phyloP scores from a whole-genome alignment of 1,139 yeast genomes.

The Sporopachydermia cereana region DNA sequence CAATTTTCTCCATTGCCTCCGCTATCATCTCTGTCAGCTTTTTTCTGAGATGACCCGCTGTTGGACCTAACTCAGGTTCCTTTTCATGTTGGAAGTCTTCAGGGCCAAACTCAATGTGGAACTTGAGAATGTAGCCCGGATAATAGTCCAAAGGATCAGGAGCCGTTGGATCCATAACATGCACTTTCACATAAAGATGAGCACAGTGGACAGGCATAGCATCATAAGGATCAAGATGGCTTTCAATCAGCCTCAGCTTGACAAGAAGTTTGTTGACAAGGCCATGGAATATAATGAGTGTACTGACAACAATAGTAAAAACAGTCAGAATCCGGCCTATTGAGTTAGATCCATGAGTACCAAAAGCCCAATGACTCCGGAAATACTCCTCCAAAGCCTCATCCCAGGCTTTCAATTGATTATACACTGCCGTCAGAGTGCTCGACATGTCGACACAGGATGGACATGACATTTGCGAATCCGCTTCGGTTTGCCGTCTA shows the following conservation, averaged over 20 bases:
- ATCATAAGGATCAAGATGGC: conserved; percentile 38
- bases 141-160: conserved; percentile 4
- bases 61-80: conserved; percentile 61
- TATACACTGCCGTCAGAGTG: no score
- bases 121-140: conserved; percentile 26
- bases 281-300: not conserved
- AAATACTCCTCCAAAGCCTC: not conserved
- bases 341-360: not conserved
- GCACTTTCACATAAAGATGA: conserved; percentile 47
- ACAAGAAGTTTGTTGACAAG: not conserved
- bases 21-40: conserved; percentile 21
- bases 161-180: conserved; percentile 26
- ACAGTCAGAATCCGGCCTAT: not conserved
- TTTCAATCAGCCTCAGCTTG: not conserved
- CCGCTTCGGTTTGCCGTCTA: no score
- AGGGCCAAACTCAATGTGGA: conserved; percentile 69
- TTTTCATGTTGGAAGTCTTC: conserved; percentile 53
- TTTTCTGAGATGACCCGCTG: conserved; percentile 46
- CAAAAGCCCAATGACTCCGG: conserved; percentile 1
- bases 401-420: not conserved
- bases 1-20: conserved; percentile 14
- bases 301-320: not conserved
- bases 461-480: no score
- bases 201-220: conserved; percentile 74
- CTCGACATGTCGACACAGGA: no score